These are phyloP conservation scores for Theileria sp. DNA, from an alignment of 169 alveolate species.

Conservation along the genomic window DNA sequence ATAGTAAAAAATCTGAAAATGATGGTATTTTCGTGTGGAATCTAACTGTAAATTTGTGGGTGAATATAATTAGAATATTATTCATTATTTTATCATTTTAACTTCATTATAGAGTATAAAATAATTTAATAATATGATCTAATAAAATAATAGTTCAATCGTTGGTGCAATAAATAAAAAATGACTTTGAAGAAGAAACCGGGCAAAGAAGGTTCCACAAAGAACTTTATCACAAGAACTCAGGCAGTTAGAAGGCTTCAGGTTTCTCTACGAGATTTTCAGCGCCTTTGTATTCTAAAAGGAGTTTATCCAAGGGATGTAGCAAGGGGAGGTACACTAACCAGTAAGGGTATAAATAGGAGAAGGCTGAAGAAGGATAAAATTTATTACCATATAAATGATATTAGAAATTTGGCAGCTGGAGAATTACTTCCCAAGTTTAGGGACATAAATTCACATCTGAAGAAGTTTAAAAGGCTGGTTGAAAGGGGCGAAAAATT, in stretches of 20 bases:
- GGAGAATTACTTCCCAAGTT: slow-evolving; percentile 85
- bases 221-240: slow-evolving; percentile 60
- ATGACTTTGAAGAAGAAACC: slow-evolving; percentile 67
- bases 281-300: slow-evolving; percentile 96
- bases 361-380: slow-evolving; percentile 79
- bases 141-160: neutral
- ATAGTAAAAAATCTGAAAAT: no score
- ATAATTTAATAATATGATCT: neutral
- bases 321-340: slow-evolving; percentile 84
- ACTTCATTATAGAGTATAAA: neutral
- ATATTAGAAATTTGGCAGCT: slow-evolving; percentile 85
- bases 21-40: neutral
- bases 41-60: neutral
- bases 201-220: slow-evolving; percentile 59
- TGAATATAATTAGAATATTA: neutral
- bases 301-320: slow-evolving; percentile 99
- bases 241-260: slow-evolving; percentile 65
- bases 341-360: slow-evolving; percentile 78
- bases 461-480: slow-evolving; percentile 88
- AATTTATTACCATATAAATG: slow-evolving; percentile 93
- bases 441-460: slow-evolving; percentile 86
- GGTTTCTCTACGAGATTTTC: slow-evolving; percentile 85
- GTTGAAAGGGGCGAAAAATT: slow-evolving; percentile 81
- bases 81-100: neutral
- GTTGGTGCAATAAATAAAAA: neutral